These are phyloP conservation scores for Kitagawia praeruptora DNA, from an alignment of 129 eudicot genomes.

Conservation along the genomic window DNA sequence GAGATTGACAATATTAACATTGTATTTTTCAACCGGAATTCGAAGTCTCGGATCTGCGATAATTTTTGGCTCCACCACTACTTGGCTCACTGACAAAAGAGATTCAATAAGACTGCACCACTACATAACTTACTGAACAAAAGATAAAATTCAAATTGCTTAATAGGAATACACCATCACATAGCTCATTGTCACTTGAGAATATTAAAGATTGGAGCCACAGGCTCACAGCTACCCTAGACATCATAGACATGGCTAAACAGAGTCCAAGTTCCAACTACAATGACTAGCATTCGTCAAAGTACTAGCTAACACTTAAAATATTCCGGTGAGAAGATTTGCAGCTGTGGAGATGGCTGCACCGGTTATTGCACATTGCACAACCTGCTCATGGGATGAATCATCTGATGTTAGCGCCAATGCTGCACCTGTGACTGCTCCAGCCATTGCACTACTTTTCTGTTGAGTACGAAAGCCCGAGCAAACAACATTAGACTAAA, in stretches of 20 bases:
- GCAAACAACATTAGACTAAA: not conserved
- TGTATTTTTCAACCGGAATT: too few relatives aligned
- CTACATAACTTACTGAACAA: not conserved
- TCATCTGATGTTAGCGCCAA: constrained; percentile 58
- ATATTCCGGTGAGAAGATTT: constrained; percentile 77
- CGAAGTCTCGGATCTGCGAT: too few relatives aligned
- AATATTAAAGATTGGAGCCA: not conserved
- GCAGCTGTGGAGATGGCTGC: constrained; percentile 89
- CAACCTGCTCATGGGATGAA: constrained; percentile 68
- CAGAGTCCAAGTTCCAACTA: not conserved
- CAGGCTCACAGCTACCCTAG: not conserved
- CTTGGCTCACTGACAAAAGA: too few relatives aligned
- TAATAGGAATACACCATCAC: not conserved
- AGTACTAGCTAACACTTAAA: constrained; percentile 17
- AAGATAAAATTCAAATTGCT: not conserved
- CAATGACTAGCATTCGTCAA: not conserved
- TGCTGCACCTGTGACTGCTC: constrained; percentile 83
- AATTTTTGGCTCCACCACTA: too few relatives aligned
- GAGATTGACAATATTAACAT: too few relatives aligned
- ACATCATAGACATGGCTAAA: not conserved
- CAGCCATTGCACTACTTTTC: constrained; percentile 92
- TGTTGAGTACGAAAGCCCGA: constrained; percentile 23
- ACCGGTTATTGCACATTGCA: constrained; percentile 85
- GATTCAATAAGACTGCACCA: not conserved
- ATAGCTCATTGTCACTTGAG: not conserved